Evolutionary conservation across 345 rosid genomes (phyloP).

Genomic region (Ailanthus altissimus): DNA sequence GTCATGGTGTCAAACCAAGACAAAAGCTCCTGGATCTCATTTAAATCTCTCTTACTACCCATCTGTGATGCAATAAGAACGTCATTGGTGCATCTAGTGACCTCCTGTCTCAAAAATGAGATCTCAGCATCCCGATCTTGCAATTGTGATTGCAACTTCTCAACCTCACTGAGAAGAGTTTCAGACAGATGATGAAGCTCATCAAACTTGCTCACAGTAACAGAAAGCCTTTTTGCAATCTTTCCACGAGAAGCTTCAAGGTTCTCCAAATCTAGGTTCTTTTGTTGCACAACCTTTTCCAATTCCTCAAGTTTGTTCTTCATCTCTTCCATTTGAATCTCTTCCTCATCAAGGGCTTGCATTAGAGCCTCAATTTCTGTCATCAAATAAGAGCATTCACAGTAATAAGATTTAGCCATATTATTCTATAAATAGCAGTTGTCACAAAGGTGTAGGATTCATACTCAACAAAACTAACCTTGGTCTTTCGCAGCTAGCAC

Average conservation of each 20-base stretch:
- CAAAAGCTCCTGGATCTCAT: constrained; percentile 57
- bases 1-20: constrained; percentile 60
- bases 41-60: constrained; percentile 51
- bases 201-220: constrained; percentile 82
- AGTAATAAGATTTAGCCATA: constrained; percentile 10
- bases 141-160: constrained; percentile 82
- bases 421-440: background rate
- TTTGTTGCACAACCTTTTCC: constrained; percentile 60
- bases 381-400: constrained; percentile 16
- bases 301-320: constrained; percentile 57
- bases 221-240: constrained; percentile 75
- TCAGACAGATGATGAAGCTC: constrained; percentile 93
- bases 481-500: constrained; percentile 74
- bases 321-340: constrained; percentile 83
- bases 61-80: constrained; percentile 75
- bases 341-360: constrained; percentile 99
- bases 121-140: constrained; percentile 88
- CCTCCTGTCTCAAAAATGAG: constrained; percentile 96
- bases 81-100: constrained; percentile 89
- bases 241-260: constrained; percentile 82
- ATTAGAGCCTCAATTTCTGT: constrained; percentile 88
- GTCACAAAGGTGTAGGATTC: constrained; percentile 17
- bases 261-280: constrained; percentile 65
- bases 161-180: constrained; percentile 78
- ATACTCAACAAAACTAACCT: constrained; percentile 48